phyloP scores from a whole-genome alignment of 352 stramenopile genomes.

The Phytophthora cryptogea region DNA sequence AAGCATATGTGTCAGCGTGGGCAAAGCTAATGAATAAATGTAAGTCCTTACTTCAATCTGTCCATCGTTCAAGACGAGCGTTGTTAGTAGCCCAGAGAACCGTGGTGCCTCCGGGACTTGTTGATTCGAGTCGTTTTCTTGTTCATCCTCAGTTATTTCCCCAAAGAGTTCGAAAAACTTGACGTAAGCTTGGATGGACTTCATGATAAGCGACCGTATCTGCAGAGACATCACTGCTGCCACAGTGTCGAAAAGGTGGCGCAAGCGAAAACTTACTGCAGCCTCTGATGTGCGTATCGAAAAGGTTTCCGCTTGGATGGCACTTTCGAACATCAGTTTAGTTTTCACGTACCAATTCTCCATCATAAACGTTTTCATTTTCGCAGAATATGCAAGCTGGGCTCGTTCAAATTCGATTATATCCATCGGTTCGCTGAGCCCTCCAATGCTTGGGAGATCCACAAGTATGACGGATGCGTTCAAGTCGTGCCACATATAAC shows the following conservation, averaged over 20 bases:
- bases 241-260: slow-evolving; percentile 68
- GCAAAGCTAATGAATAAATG: not conserved
- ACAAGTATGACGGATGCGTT: slow-evolving; percentile 50
- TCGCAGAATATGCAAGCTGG: slow-evolving; percentile 53
- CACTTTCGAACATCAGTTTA: slow-evolving; percentile 53
- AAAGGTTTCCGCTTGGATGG: slow-evolving; percentile 30
- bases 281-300: slow-evolving; percentile 28
- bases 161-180: slow-evolving; percentile 72
- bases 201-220: slow-evolving; percentile 63
- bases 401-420: slow-evolving; percentile 56
- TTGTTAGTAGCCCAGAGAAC: slow-evolving; percentile 26
- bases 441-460: slow-evolving; percentile 40
- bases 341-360: slow-evolving; percentile 63
- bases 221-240: slow-evolving; percentile 77
- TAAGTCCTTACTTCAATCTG: slow-evolving; percentile 30
- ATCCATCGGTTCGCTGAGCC: slow-evolving; percentile 38
- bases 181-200: slow-evolving; percentile 67
- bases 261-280: slow-evolving; percentile 29
- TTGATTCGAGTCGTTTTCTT: slow-evolving; percentile 5
- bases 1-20: not conserved
- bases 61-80: slow-evolving; percentile 18
- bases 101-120: not conserved
- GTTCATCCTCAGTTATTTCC: slow-evolving; percentile 2
- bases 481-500: slow-evolving; percentile 68
- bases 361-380: slow-evolving; percentile 52